phyloP scores from a whole-genome alignment of 108 stramenopile genomes.

The Nitzschia sp. region DNA sequence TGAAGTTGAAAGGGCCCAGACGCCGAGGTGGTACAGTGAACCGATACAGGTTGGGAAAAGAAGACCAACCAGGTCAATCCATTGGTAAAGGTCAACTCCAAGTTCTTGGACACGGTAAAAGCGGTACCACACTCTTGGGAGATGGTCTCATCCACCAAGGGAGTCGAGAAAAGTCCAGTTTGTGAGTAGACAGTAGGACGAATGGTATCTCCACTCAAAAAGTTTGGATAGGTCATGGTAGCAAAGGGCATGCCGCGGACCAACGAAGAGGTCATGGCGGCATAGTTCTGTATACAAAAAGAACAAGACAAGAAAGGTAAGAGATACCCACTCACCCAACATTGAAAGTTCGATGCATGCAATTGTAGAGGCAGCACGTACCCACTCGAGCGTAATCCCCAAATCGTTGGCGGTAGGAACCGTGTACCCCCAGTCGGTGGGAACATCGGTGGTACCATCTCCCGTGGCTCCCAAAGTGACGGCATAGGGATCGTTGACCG shows the following conservation, averaged over 20 bases:
- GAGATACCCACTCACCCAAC: not conserved
- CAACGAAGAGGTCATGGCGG: slow-evolving; percentile 42
- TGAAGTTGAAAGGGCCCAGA: slow-evolving; percentile 32
- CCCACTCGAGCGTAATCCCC: slow-evolving; percentile 64
- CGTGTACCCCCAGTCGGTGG: slow-evolving; percentile 22
- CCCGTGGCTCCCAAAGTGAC: slow-evolving; percentile 66
- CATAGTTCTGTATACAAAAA: not conserved
- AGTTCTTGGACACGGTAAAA: slow-evolving; percentile 48
- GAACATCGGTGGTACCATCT: not conserved
- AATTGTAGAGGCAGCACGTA: slow-evolving; percentile 3
- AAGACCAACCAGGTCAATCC: slow-evolving; percentile 88
- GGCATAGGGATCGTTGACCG: slow-evolving; percentile 54
- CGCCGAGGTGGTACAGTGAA: slow-evolving; percentile 50
- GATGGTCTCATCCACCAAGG: slow-evolving; percentile 29
- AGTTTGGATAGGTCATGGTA: slow-evolving; percentile 61
- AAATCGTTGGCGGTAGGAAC: slow-evolving; percentile 33
- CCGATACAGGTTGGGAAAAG: slow-evolving; percentile 64
- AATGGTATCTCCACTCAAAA: not conserved
- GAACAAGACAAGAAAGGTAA: not conserved
- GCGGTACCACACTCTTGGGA: slow-evolving; percentile 18
- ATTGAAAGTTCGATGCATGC: not conserved
- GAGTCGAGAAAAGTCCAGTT: slow-evolving; percentile 17
- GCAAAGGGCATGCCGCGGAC: slow-evolving; percentile 86
- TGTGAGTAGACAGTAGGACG: slow-evolving; percentile 52
- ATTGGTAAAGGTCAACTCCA: slow-evolving; percentile 63